Evolutionary conservation across 2,329 filamentous ascomycete species (phyloP).

Genomic region (Penicillium sp.): DNA sequence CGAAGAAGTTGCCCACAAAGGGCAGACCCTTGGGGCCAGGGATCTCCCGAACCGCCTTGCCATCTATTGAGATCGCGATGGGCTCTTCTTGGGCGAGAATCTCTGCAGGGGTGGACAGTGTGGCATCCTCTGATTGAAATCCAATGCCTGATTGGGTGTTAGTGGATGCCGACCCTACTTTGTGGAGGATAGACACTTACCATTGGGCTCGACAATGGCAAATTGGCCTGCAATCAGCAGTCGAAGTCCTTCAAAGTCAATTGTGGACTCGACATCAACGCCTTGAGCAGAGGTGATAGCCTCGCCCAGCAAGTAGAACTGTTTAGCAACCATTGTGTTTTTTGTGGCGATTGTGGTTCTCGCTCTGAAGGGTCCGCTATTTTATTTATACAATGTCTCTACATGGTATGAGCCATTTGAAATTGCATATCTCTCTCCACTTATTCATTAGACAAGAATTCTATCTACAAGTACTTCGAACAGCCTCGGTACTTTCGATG

Average conservation of each 20-base stretch:
- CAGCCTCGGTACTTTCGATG: conserved; percentile 15
- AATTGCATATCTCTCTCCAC: conserved; percentile 6
- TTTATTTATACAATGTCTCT: conserved; percentile 13
- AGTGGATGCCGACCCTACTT: neutral
- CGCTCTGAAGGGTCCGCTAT: neutral
- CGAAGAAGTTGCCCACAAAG: conserved; percentile 55
- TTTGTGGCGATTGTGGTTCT: neutral
- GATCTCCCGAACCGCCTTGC: conserved; percentile 29
- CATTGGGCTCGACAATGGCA: conserved; percentile 32
- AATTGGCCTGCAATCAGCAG: conserved; percentile 30
- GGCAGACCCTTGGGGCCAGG: conserved; percentile 26
- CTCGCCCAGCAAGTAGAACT: conserved; percentile 25
- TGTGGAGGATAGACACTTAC: conserved; percentile 11
- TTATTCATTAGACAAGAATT: neutral
- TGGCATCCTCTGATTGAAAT: conserved; percentile 20
- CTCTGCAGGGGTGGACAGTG: conserved; percentile 9
- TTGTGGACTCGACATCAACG: conserved; percentile 23
- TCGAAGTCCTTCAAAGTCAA: conserved; percentile 21
- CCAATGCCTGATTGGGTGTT: conserved; percentile 17
- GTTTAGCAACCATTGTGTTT: conserved; percentile 17
- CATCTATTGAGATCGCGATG: conserved; percentile 31
- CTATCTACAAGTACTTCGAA: neutral
- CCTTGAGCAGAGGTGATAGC: conserved; percentile 20
- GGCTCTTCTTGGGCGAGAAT: conserved; percentile 11
- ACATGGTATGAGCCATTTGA: conserved; percentile 1